These are phyloP conservation scores for Mariannaea sp. DNA, from an alignment of 2,329 filamentous ascomycete species.

Conservation along the genomic window DNA sequence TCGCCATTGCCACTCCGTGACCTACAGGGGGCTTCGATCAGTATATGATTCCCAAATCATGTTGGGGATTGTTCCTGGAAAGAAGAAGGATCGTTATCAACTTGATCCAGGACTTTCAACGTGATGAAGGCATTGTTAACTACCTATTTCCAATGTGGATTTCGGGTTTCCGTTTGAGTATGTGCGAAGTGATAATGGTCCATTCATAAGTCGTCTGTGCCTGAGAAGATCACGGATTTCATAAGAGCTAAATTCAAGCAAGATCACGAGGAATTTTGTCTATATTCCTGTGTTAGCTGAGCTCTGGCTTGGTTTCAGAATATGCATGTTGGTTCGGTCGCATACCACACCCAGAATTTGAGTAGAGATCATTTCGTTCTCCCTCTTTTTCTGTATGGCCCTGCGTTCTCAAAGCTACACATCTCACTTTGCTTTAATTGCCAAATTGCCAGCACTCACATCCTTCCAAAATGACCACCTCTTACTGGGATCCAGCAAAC, in stretches of 20 bases:
- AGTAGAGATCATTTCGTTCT: too few species aligned
- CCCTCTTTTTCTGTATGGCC: neutral
- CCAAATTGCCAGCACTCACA: neutral
- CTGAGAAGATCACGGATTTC: neutral
- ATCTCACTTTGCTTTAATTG: neutral
- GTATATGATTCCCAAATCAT: too few species aligned
- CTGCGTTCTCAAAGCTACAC: neutral
- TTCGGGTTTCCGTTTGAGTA: too few species aligned
- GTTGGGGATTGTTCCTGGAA: too few species aligned
- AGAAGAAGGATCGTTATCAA: too few species aligned
- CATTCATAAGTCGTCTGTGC: too few species aligned
- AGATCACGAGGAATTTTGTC: neutral
- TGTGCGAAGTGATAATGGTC: too few species aligned
- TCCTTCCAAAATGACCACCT: neutral
- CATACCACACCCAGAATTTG: neutral
- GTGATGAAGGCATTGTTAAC: too few species aligned
- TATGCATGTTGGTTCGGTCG: neutral
- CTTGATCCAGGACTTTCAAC: too few species aligned
- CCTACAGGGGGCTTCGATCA: neutral
- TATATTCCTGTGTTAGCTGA: neutral
- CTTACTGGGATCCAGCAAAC: conserved; percentile 3
- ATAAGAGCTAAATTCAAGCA: neutral
- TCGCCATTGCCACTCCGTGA: neutral
- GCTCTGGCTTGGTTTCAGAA: neutral
- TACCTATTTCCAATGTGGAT: too few species aligned